These are phyloP conservation scores for Nadsonia fulvescens DNA, from an alignment of 805 yeast genomes.

Conservation along the genomic window DNA sequence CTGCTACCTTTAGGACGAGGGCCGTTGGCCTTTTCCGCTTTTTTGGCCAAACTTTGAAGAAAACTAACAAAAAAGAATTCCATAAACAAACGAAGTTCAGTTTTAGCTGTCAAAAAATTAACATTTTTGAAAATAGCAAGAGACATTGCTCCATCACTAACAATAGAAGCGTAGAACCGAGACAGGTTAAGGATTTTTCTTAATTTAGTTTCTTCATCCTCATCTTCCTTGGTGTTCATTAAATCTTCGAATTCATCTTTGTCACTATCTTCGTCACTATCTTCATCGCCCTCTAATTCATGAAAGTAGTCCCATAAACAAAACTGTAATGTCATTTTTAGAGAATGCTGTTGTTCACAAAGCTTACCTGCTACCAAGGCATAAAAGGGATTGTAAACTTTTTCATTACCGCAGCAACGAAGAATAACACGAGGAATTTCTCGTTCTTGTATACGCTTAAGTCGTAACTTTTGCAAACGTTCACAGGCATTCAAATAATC, in stretches of 20 bases:
- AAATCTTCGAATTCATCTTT: conserved; percentile 18
- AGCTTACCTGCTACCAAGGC: conserved; percentile 60
- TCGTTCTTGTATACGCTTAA: conserved; percentile 63
- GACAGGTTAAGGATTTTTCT: conserved; percentile 56
- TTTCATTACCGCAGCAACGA: conserved; percentile 76
- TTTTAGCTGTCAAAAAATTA: conserved; percentile 47
- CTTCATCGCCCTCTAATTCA: conserved; percentile 43
- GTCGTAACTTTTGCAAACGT: conserved; percentile 58
- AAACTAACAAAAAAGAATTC: conserved; percentile 58
- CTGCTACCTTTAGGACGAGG: conserved; percentile 11
- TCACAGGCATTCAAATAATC: conserved; percentile 80
- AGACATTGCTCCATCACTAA: conserved; percentile 57
- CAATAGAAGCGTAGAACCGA: conserved; percentile 57
- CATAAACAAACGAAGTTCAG: conserved; percentile 47
- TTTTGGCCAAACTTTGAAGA: conserved; percentile 36
- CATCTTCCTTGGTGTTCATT: conserved; percentile 17
- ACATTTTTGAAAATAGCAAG: conserved; percentile 56
- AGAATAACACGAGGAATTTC: conserved; percentile 75
- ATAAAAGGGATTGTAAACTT: conserved; percentile 78
- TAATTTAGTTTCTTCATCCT: conserved; percentile 14
- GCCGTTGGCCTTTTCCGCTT: conserved; percentile 20
- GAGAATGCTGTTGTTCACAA: conserved; percentile 47
- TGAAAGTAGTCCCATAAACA: conserved; percentile 72
- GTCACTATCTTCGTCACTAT: conserved; percentile 19
- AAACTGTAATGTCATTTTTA: conserved; percentile 76